Evolutionary conservation across 1,284 basidiomycete species (phyloP).

Genomic region (Irpex lacteus): DNA sequence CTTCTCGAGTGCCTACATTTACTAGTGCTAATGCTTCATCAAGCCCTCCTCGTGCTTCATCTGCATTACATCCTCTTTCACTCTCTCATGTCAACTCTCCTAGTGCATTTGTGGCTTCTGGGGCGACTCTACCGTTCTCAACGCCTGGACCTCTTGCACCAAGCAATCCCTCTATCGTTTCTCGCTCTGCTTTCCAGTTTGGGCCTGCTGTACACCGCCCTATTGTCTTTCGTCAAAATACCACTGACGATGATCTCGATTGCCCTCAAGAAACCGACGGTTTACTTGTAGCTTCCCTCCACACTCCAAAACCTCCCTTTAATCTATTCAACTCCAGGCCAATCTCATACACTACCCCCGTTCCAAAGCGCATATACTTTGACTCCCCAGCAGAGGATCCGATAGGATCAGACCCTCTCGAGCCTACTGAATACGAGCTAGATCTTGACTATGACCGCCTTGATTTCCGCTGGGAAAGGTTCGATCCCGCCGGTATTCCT

Average conservation of each 20-base stretch:
- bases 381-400: slow-evolving; percentile 53
- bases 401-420: slow-evolving; percentile 38
- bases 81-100: neutral
- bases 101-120: neutral
- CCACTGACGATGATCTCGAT: no score
- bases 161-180: neutral
- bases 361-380: slow-evolving; percentile 38
- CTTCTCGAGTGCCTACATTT: neutral
- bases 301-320: neutral
- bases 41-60: neutral
- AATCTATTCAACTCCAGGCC: neutral
- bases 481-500: slow-evolving; percentile 27
- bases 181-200: neutral
- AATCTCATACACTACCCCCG: neutral
- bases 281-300: no score
- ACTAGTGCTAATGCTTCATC: neutral
- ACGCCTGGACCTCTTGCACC: slow-evolving; percentile 16
- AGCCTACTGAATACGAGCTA: slow-evolving; percentile 29
- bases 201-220: no score
- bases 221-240: neutral
- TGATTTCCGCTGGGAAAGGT: slow-evolving; percentile 58
- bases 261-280: neutral
- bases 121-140: slow-evolving; percentile 14
- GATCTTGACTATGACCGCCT: slow-evolving; percentile 37
- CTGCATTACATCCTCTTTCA: neutral